A percentile compares a stretch with the other conserved stretches of the same genome.
phyloP scores from a whole-genome alignment of 495 filamentous ascomycete species.

The Cudoniella acicularis region DNA sequence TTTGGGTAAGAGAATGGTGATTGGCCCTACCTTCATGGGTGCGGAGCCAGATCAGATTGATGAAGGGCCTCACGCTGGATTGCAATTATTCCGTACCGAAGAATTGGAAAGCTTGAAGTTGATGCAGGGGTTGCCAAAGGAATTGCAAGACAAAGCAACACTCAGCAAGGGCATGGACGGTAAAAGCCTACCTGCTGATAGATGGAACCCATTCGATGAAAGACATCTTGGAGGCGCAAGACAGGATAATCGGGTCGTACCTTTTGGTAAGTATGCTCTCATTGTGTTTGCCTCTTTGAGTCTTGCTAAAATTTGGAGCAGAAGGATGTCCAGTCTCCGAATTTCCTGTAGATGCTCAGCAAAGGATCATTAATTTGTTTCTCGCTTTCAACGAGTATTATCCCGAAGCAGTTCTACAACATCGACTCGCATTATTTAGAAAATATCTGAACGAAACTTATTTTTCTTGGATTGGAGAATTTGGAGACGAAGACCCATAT shows the following conservation, averaged over 20 bases:
- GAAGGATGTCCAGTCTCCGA: constrained; percentile 53
- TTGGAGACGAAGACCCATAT: constrained; percentile 61
- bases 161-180: constrained; percentile 58
- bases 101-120: constrained; percentile 57
- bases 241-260: constrained; percentile 70
- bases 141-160: constrained; percentile 47
- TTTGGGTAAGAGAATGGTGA: constrained; percentile 54
- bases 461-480: constrained; percentile 73
- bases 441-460: constrained; percentile 60
- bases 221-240: constrained; percentile 71
- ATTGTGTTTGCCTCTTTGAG: background rate
- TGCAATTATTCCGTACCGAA: constrained; percentile 61
- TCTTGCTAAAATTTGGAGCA: background rate
- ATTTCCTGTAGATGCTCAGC: constrained; percentile 44
- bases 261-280: constrained; percentile 48
- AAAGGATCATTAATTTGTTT: constrained; percentile 51
- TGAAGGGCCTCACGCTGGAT: constrained; percentile 54
- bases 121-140: constrained; percentile 58
- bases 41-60: constrained; percentile 76
- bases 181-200: constrained; percentile 35
- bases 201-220: constrained; percentile 75
- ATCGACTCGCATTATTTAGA: constrained; percentile 49
- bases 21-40: constrained; percentile 70
- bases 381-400: constrained; percentile 62
- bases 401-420: constrained; percentile 44